These are phyloP conservation scores for Xylaria hypoxylon DNA, from an alignment of 2,329 filamentous ascomycete species.

Conservation along the genomic window DNA sequence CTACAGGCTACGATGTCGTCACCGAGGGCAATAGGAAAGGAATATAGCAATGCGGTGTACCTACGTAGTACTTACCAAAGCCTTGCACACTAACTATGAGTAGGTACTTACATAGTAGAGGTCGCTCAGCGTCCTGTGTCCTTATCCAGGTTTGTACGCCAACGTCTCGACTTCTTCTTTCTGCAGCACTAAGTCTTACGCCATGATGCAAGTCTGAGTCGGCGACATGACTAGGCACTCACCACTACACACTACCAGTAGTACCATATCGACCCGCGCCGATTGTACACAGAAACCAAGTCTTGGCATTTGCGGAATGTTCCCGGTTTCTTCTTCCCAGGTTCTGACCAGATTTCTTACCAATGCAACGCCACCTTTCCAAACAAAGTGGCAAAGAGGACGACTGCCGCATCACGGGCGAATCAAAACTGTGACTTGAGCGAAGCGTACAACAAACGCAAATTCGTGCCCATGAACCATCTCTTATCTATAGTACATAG, in stretches of 20 bases:
- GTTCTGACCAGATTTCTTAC: slow-evolving; percentile 10
- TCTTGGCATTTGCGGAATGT: slow-evolving; percentile 30
- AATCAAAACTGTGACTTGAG: slow-evolving; percentile 4
- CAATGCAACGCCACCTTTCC: slow-evolving; percentile 16
- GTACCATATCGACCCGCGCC: not conserved
- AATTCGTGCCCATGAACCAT: slow-evolving; percentile 4
- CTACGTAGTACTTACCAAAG: not conserved
- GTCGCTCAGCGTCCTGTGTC: slow-evolving; percentile 7
- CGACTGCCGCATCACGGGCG: not conserved
- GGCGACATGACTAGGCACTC: slow-evolving; percentile 8
- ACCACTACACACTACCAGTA: not conserved
- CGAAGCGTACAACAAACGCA: not conserved
- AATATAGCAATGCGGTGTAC: slow-evolving; percentile 5
- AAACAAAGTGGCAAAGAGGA: slow-evolving; percentile 2
- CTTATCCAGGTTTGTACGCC: slow-evolving; percentile 19
- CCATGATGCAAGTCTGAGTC: slow-evolving; percentile 34
- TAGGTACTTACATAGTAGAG: slow-evolving; percentile 12
- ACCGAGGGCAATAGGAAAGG: slow-evolving; percentile 14
- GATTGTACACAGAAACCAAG: not conserved
- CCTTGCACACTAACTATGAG: too few relatives aligned
- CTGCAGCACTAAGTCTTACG: slow-evolving; percentile 30
- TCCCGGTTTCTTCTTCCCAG: slow-evolving; percentile 20
- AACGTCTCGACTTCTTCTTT: slow-evolving; percentile 27
- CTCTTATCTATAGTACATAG: not conserved
- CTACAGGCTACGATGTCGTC: slow-evolving; percentile 21